These are phyloP conservation scores for Chlorencoelia australis DNA, from an alignment of 2,329 filamentous ascomycete species.

Conservation along the genomic window DNA sequence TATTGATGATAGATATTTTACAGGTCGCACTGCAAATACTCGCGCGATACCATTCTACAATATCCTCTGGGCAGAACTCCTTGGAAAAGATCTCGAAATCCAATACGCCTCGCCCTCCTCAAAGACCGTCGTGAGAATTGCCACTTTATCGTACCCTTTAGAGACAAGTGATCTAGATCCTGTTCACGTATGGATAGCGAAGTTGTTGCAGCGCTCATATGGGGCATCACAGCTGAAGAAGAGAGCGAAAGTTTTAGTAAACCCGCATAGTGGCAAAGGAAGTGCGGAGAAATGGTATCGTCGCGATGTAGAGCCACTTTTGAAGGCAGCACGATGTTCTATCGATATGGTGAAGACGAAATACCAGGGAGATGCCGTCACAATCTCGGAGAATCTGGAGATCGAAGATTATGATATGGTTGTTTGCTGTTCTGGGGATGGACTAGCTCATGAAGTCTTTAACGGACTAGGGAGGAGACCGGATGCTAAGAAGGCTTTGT, in stretches of 20 bases:
- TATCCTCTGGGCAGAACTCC: slow-evolving; percentile 68
- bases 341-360: slow-evolving; percentile 65
- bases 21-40: slow-evolving; percentile 21
- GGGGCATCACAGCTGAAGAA: slow-evolving; percentile 56
- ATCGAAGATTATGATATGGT: slow-evolving; percentile 75
- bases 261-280: slow-evolving; percentile 83
- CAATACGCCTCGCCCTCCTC: slow-evolving; percentile 56
- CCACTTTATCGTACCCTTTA: slow-evolving; percentile 51
- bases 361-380: slow-evolving; percentile 65
- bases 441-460: slow-evolving; percentile 85
- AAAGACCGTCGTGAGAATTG: slow-evolving; percentile 49
- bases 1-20: slow-evolving; percentile 10
- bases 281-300: slow-evolving; percentile 63
- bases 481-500: slow-evolving; percentile 65
- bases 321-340: slow-evolving; percentile 69
- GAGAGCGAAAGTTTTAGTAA: slow-evolving; percentile 79
- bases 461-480: slow-evolving; percentile 74
- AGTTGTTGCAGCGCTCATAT: slow-evolving; percentile 63
- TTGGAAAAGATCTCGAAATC: slow-evolving; percentile 52
- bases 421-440: slow-evolving; percentile 84
- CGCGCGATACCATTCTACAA: slow-evolving; percentile 68
- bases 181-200: slow-evolving; percentile 45
- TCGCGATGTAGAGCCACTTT: slow-evolving; percentile 67
- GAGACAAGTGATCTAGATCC: slow-evolving; percentile 23
- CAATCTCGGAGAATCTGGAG: slow-evolving; percentile 66